Base-by-base conservation (phyloP, 2,329 filamentous ascomycete species). In the Penicillium thymicola region DNA sequence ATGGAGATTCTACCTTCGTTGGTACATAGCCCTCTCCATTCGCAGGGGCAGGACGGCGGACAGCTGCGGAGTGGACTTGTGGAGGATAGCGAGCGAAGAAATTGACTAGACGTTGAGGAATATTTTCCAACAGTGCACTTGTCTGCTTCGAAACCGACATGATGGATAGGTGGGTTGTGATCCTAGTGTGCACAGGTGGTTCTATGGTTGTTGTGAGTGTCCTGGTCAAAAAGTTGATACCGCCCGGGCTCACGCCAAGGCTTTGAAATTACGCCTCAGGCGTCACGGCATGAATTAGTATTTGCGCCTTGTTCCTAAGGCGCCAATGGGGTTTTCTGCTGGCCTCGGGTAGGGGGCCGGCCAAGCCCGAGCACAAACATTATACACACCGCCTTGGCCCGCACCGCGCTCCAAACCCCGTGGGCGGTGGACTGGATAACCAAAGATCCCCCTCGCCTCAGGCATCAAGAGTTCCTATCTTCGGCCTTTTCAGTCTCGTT, bases 31-130 rank as follows among this genome's bases (percentile, higher is more conserved):
- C 58, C 56, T 67, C 59, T 38, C 47, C 51, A 10, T 63, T 59
- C 6, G 68, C 65, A 54, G 67, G 62, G 38, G 65, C 44, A 68
- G 68, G 44, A 62, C 64, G 25, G 71, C 70, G 64, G 72, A 73
- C 69, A 61, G 72, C 62, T 27, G 73, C 70, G 50, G 72, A 79
- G 67, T 73, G 84, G 66, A 66, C 71, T 71, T 69, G 82, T 46
- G 93, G 92, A 41, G 94, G 94, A 75, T 93, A 97, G 63, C 89
- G 89, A 55, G 89, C 88, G 76, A 99, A 89, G 83, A 99, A 97
- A 68, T 86, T 86, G 70, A 89, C 84, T 44, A 99, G 84, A 40
- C 88, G 88, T 52, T 84, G 80, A 9, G 92, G 94, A 40, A 97
- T 85, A 25, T 64, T 50, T 18, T 50, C 38, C n/a, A 50, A 16